Base-by-base conservation (phyloP, 179 eudicot genomes). In the Heliamphora ciliata region DNA sequence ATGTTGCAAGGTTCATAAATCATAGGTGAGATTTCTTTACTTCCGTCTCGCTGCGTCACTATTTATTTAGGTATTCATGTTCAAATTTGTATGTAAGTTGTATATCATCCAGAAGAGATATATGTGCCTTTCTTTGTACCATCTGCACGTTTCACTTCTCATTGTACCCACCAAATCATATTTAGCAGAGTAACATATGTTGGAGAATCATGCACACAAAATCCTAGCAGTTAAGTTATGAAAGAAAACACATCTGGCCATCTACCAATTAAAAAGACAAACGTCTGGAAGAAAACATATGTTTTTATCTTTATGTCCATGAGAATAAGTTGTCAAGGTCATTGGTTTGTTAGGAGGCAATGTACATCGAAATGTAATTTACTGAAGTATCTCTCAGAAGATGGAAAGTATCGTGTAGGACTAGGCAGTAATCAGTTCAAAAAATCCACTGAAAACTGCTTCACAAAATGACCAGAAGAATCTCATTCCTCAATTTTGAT, bases 1-100 rank as follows among this genome's bases (percentile, higher is more conserved):
- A 93, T 84, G 89, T 94, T 65, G 96, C 92, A 50, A 84, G 98
- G 83, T 94, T 94, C 79, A 84, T 94, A 70, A 94, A 94, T 81
- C 98, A 94, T 74, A 91, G 91, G 97, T 93, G 82, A 86, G 73
- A 2, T 51, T 1, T 44, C 21, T 15, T 59, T 59, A 1, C 47
- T 15, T 61, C 10, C 31, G 6, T 74, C 14, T 21, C 4, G 7
- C 6, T n/a, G 0, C 1, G 40, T 31, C 40, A 31, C 40, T 31
- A 31, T 31, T 31, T 31, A 31, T 31, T 31, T 31, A 31, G 40
- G 40, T 31, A 31, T 31, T 31, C 40, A 31, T 31, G 40, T 31
- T 31, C 40, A 31, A 31, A 31, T 31, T 31, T 31, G 40, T 31
- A 31, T 31, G 40, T 31, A 31, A 31, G 40, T 31, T 31, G 40